Base-by-base conservation (phyloP, 2,329 filamentous ascomycete genomes). In the Colletotrichum sp. region DNA sequence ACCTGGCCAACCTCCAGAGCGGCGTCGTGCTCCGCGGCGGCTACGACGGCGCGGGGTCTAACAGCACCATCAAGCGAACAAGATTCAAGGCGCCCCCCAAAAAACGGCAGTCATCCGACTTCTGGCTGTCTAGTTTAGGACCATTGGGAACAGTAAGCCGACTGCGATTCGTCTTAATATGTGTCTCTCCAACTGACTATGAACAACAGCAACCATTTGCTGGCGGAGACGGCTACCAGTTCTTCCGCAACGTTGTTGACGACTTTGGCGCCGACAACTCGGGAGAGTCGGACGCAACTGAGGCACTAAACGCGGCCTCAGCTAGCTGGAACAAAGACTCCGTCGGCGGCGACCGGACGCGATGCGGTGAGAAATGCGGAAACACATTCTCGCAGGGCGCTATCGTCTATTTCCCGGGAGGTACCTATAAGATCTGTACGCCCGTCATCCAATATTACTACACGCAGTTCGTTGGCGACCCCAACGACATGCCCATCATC, bases 401-500 rank as follows among this genome's bases (percentile, higher is more conserved):
- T 21, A 62, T 78, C 7, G 73, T 83, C 1, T 83, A 81, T 75
- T 82, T 5, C 71, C 79, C 1, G 10, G 48, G 48, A 4, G 91
- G 91, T 59, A 92, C 88, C 0, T 94, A 94, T 76, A 65, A 90
- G 2, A 86, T 92, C 71, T 91, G 87, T 56, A 83, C 84, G 0
- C 86, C 90, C 3, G 91, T 94, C 76, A 87, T 92, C 69, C 87
- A 92, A 78, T 92, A 91, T 78, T 94, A 93, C 81, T 90, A 90
- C 76, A 93, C 92, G 6, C 89, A 92, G 80, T 82, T 93, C n/a
- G 87, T 93, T 26, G 64, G 71, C 38, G 26, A 73, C 63, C 38
- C 69, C 32, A 66, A 59, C 43, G 69, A 62, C 24, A 43, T 36
- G 24, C 28, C 48, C 8, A 26, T 21, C 28, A 34, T 62, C 13